These are phyloP conservation scores for Malus orientalis DNA, from an alignment of 306 rosid genomes.

Conservation along the genomic window DNA sequence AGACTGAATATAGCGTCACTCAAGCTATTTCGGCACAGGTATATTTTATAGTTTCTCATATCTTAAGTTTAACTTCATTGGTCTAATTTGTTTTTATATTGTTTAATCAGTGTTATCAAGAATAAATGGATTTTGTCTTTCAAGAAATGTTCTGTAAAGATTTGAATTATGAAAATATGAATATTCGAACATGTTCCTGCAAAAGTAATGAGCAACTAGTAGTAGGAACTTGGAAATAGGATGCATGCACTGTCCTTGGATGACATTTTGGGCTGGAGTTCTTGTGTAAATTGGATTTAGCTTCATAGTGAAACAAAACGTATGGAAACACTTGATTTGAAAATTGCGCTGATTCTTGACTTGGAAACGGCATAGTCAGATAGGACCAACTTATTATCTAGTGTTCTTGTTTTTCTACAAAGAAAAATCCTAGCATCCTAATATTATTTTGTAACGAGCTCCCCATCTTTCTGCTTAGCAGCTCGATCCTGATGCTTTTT, in stretches of 20 bases:
- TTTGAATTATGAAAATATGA: background rate
- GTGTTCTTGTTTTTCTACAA: background rate
- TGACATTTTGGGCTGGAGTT: background rate
- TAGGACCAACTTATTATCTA: background rate
- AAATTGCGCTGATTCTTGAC: background rate
- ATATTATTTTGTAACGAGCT: background rate
- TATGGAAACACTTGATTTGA: background rate
- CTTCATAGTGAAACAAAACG: background rate
- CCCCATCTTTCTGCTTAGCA: background rate
- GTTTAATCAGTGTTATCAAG: background rate
- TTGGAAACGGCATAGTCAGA: background rate
- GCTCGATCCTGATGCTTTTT: background rate
- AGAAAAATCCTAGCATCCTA: background rate
- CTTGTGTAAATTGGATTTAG: background rate
- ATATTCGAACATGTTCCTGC: background rate
- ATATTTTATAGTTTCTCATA: background rate
- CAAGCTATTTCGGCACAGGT: conserved; percentile 94
- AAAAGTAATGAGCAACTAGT: background rate
- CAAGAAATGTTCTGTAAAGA: background rate
- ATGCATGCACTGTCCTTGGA: background rate
- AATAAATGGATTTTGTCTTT: background rate
- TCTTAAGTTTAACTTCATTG: background rate
- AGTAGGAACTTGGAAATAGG: background rate
- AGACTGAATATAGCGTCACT: conserved; percentile 65
- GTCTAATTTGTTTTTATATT: background rate